These are phyloP conservation scores for Penicillium roqueforti DNA, from an alignment of 495 filamentous ascomycete genomes.

Conservation along the genomic window DNA sequence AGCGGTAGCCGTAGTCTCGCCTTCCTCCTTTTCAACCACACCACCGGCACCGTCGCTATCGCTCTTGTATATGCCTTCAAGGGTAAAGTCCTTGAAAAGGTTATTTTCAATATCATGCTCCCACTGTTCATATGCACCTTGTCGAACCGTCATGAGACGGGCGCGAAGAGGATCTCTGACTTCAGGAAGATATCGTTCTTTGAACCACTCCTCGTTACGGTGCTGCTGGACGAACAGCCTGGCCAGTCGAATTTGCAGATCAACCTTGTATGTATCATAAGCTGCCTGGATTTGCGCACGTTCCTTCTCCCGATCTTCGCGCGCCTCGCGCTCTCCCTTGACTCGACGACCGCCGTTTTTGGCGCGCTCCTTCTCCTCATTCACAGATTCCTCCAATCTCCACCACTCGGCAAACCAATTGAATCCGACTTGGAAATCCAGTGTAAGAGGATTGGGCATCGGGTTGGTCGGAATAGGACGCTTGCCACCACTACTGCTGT, in stretches of 20 bases:
- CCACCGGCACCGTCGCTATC: slow-evolving; percentile 86
- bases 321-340: slow-evolving; percentile 69
- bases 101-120: slow-evolving; percentile 75
- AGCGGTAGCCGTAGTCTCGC: slow-evolving; percentile 81
- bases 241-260: slow-evolving; percentile 87
- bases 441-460: slow-evolving; percentile 71
- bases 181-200: slow-evolving; percentile 86
- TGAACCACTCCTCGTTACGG: slow-evolving; percentile 96
- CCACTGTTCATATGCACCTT: slow-evolving; percentile 74
- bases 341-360: slow-evolving; percentile 70
- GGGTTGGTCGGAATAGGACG: slow-evolving; percentile 65
- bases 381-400: slow-evolving; percentile 77
- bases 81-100: slow-evolving; percentile 86
- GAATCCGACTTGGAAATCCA: slow-evolving; percentile 93
- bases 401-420: slow-evolving; percentile 98
- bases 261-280: slow-evolving; percentile 92
- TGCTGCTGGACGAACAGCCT: slow-evolving; percentile 83
- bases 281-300: slow-evolving; percentile 84
- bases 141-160: slow-evolving; percentile 70
- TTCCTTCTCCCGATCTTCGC: slow-evolving; percentile 85
- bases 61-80: slow-evolving; percentile 92
- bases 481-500: slow-evolving; percentile 45
- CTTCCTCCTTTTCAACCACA: slow-evolving; percentile 89
- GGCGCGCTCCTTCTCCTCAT: slow-evolving; percentile 77
- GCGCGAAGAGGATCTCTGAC: slow-evolving; percentile 63